Evolutionary conservation across 1,139 yeast species (phyloP), one percentile per base, ranked within the genome.

Genomic region (Blastobotrys ciferrii): DNA sequence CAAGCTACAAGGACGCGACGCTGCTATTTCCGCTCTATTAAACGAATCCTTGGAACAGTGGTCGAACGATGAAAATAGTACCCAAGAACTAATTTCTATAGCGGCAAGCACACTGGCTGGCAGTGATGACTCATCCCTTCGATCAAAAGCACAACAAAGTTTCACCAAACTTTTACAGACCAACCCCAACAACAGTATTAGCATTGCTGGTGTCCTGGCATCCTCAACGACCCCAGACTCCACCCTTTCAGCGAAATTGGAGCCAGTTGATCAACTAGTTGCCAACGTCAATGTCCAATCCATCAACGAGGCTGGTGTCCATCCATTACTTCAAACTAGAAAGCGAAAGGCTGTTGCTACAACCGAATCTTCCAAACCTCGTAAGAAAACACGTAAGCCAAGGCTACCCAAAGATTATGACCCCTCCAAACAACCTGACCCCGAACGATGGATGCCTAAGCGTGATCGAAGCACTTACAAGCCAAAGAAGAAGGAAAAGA

Each of bases 401-500:
- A 43, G 44, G 43, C 66, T 72, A 36, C 75, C 81, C 32, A 70
- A 72, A 50, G 61, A 62, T 42, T 73, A 62, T 45, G 80, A 76
- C 49, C 60, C 69, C 2, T 55, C 62, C 4, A 68, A 64, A 47
- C 57, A 61, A 15, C 72, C 78, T 1, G 84, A 82, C 58, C 77
- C 77, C 7, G 97, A 91, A 66, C 81, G 97, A 70, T 91, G 98
- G 98, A 69, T 89, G 47, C 95, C 97, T 28, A 63, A 86, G 76
- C 84, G 82, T 61, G 92, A 89, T 64, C 79, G 98, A 66, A 79
- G 89, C 4, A 81, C 83, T 58, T 89, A 86, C 70, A 87, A 81
- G 66, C 88, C 95, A 15, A 83, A 85, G 60, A 72, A 72, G 63
- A 67, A 68, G 55, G 71, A 66, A 40, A 72, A 70, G 64, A 82